Evolutionary conservation across 176 grass and related monocot species (phyloP).

Genomic region (Raddia distichophylla): DNA sequence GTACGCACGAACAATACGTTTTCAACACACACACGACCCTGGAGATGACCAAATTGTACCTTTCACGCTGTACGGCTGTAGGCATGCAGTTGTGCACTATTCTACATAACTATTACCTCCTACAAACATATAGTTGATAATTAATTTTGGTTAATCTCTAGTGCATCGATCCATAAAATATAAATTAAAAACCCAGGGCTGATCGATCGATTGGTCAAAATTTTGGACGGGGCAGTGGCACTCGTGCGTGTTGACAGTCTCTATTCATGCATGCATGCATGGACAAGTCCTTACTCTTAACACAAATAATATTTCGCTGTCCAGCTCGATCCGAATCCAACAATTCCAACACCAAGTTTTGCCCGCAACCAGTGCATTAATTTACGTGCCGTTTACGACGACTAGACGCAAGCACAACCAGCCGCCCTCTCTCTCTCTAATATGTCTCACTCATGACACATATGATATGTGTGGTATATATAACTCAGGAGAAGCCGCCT

Average conservation of each 20-base stretch:
- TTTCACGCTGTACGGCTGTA: neutral
- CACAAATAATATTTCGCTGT: neutral
- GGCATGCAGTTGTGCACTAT: neutral
- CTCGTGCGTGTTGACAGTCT: conserved; percentile 7
- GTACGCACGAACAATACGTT: neutral
- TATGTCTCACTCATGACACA: neutral
- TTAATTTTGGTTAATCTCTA: neutral
- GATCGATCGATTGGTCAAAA: no score
- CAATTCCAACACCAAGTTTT: neutral
- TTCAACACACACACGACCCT: conserved; percentile 23
- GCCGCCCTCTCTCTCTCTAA: neutral
- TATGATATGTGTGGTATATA: conserved; percentile 31
- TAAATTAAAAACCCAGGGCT: neutral
- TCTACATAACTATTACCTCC: neutral
- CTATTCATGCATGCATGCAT: neutral
- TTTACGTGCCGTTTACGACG: conserved; percentile 68
- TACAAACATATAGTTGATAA: neutral
- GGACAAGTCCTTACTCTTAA: neutral
- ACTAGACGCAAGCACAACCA: neutral
- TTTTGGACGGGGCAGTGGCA: conserved; percentile 1
- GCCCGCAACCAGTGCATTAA: conserved; percentile 26
- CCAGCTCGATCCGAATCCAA: neutral
- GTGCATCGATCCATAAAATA: neutral
- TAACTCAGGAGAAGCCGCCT: conserved; percentile 31
- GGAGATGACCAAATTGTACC: neutral